phyloP scores from a whole-genome alignment of 768 basidiomycete genomes.

The Agaricus subrufescens region DNA sequence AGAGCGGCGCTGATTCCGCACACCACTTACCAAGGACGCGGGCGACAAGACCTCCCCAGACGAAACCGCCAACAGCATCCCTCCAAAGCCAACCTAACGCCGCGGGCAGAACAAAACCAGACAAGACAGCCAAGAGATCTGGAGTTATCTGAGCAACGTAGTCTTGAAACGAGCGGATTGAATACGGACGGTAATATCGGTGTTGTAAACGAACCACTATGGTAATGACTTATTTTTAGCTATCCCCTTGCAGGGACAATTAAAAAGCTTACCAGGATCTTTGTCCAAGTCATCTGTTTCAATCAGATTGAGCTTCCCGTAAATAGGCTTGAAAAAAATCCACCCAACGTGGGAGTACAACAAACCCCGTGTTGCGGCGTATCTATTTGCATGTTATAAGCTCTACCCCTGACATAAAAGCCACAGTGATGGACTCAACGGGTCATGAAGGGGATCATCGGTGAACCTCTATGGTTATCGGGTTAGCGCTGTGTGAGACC shows the following conservation, averaged over 20 bases:
- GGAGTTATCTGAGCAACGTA: neutral
- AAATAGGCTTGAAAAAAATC: constrained; percentile 77
- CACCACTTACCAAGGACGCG: constrained; percentile 48
- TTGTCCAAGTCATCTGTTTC: constrained; percentile 64
- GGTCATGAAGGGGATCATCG: constrained; percentile 63
- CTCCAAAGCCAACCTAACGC: constrained; percentile 51
- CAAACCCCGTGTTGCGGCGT: constrained; percentile 69
- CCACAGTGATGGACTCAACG: constrained; percentile 32
- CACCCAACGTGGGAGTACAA: constrained; percentile 81
- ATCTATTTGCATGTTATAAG: constrained; percentile 32
- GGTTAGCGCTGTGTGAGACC: neutral
- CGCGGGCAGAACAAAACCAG: constrained; percentile 56
- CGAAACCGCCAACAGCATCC: constrained; percentile 62
- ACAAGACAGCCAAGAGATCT: constrained; percentile 59
- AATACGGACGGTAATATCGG: constrained; percentile 49
- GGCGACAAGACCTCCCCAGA: constrained; percentile 69
- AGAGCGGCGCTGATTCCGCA: neutral
- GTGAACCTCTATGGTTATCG: constrained; percentile 50
- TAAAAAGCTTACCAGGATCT: constrained; percentile 48
- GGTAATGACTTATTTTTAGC: neutral
- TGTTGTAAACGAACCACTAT: constrained; percentile 71
- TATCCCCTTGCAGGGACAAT: no score
- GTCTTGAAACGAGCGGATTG: neutral
- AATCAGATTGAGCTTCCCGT: constrained; percentile 55
- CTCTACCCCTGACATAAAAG: neutral